Percentiles rank a stretch among this genome's conserved stretches.
Conservation (phyloP, 495 filamentous ascomycete species). For the Penicillium arizonense region DNA sequence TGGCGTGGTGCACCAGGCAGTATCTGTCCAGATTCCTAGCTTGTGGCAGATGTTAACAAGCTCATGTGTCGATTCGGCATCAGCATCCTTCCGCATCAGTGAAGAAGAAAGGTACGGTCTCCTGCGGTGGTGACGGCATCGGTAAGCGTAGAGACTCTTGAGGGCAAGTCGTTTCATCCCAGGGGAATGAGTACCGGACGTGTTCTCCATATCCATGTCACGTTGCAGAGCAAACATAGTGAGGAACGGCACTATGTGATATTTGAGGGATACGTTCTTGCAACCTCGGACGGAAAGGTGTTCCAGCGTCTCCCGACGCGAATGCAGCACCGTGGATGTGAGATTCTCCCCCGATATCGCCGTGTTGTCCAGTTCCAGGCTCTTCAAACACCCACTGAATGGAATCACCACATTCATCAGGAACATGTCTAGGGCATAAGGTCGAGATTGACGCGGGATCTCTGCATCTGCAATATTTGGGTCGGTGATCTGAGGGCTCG, state of each 20-base stretch:
- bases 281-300: slow-evolving; percentile 62
- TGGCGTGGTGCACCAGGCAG: slow-evolving; percentile 62
- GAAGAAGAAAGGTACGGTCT: slow-evolving; percentile 58
- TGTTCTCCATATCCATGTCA: slow-evolving; percentile 41
- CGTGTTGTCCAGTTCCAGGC: slow-evolving; percentile 61
- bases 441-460: slow-evolving; percentile 49
- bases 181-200: slow-evolving; percentile 27
- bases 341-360: slow-evolving; percentile 57
- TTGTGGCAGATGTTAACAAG: slow-evolving; percentile 61
- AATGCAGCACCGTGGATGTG: slow-evolving; percentile 50
- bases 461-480: slow-evolving; percentile 35
- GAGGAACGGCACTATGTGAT: slow-evolving; percentile 60
- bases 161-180: slow-evolving; percentile 45
- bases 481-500: slow-evolving; percentile 31
- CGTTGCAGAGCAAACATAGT: slow-evolving; percentile 48
- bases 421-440: slow-evolving; percentile 56
- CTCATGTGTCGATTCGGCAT: slow-evolving; percentile 62
- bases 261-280: slow-evolving; percentile 66
- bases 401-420: slow-evolving; percentile 55
- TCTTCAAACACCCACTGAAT: slow-evolving; percentile 54
- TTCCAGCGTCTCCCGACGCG: slow-evolving; percentile 51
- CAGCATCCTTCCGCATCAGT: slow-evolving; percentile 55
- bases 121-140: slow-evolving; percentile 60
- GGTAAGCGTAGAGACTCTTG: slow-evolving; percentile 60
- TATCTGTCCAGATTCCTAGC: slow-evolving; percentile 62